Evolutionary conservation across 1,284 basidiomycete species (phyloP), one percentile per base, ranked within the genome.

Genomic region (Phaffia rhodozyma): DNA sequence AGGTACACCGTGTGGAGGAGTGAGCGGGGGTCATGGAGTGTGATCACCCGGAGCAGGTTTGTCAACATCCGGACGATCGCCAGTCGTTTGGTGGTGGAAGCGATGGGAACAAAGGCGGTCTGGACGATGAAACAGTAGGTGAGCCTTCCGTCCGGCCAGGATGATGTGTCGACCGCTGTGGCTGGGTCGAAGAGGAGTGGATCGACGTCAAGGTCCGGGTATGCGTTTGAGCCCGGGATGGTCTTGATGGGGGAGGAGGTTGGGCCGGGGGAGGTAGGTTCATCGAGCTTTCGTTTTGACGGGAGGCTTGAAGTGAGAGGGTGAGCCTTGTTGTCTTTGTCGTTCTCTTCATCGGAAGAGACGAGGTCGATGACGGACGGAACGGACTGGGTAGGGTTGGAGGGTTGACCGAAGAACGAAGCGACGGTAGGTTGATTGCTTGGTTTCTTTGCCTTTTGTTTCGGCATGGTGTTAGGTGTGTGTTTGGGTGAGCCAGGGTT

Each of bases 51-150:
- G 23, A 92, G 74, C 9, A 65, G 57, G 25, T 96, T 96, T 29
- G 89, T 91, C 62, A 96, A 76, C 20, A 84, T 83, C 66, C 90
- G 84, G 53, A 86, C 77, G 67, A 96, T 94, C 38, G 80, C 75
- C 54, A 88, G 85, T n/a, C 92, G 83, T 20, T 89, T 92, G 29
- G 86, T 82, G 0, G 91, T 96, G 30, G 80, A 77, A 0, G 84
- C 85, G 16, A 94, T 77, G 38, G 83, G 81, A 7, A 83, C 81
- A 49, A 94, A 84, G 0, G 87, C 82, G 68, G 58, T 49, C 23
- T 86, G 84, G 0, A 85, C 84, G 27, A 96, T 80, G 69, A 93
- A 87, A 1, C 86, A 83, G 73, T 92, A 96, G 0, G 91, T 89
- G 9, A 86, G 71, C 21, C 74, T 66, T 0, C 75, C 75, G 5